These are phyloP conservation scores for Penicillium griseofulvum DNA, from an alignment of 2,329 filamentous ascomycete genomes.

Conservation along the genomic window DNA sequence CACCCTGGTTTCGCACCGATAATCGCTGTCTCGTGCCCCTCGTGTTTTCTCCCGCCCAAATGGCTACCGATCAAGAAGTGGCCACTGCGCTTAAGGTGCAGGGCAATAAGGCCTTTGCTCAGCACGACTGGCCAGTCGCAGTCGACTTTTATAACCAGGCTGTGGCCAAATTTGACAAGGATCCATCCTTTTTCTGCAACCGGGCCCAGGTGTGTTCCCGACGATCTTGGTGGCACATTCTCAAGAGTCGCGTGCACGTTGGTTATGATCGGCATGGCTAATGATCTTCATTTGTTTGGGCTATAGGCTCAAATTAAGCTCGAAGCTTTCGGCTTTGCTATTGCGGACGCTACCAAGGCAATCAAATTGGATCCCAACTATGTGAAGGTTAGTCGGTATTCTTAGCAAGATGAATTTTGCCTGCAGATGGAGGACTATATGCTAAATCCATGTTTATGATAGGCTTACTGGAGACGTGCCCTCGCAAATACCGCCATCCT, in stretches of 20 bases:
- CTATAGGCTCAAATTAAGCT: slow-evolving; percentile 85
- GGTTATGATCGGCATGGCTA: neutral
- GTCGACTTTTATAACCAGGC: slow-evolving; percentile 83
- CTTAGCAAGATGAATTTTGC: neutral
- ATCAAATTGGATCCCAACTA: slow-evolving; percentile 85
- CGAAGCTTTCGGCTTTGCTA: slow-evolving; percentile 90
- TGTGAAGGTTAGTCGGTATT: slow-evolving; percentile 65
- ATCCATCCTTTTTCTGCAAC: slow-evolving; percentile 91
- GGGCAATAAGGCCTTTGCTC: slow-evolving; percentile 88
- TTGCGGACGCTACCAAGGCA: slow-evolving; percentile 85
- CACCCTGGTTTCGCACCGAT: slow-evolving; percentile 14
- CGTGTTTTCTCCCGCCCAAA: slow-evolving; percentile 23
- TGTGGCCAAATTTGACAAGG: slow-evolving; percentile 76
- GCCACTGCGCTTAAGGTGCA: slow-evolving; percentile 85
- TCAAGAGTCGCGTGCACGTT: slow-evolving; percentile 1
- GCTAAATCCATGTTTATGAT: slow-evolving; percentile 3
- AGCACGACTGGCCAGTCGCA: slow-evolving; percentile 80
- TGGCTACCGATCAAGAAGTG: slow-evolving; percentile 57
- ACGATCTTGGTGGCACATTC: slow-evolving; percentile 15
- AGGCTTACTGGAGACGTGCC: slow-evolving; percentile 94
- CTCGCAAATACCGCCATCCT: slow-evolving; percentile 89
- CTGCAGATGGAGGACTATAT: neutral
- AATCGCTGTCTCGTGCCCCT: slow-evolving; percentile 29
- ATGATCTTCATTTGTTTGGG: neutral
- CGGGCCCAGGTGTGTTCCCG: slow-evolving; percentile 73